Evolutionary conservation across 2,329 filamentous ascomycete species (phyloP).

Genomic region (Colletotrichum musae): DNA sequence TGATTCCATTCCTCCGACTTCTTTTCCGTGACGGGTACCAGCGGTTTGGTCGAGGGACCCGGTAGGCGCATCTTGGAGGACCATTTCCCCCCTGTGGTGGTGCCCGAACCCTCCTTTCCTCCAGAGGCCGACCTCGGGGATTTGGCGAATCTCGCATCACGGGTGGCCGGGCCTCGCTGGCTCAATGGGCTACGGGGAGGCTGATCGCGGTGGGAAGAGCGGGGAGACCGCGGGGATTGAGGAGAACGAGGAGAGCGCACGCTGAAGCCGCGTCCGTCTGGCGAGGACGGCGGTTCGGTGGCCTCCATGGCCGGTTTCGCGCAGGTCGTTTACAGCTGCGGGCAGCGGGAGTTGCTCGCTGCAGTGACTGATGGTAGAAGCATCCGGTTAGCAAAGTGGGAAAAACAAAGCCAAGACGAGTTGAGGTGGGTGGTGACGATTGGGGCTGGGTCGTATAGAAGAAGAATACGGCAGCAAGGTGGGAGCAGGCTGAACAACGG

Average conservation of each 20-base stretch:
- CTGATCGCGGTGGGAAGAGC: slow-evolving; percentile 30
- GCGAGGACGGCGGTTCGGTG: slow-evolving; percentile 42
- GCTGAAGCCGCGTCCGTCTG: slow-evolving; percentile 30
- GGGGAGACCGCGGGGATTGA: slow-evolving; percentile 17
- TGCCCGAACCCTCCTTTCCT: slow-evolving; percentile 41
- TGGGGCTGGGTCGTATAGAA: slow-evolving; percentile 18
- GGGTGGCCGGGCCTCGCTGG: slow-evolving; percentile 25
- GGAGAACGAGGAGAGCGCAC: slow-evolving; percentile 32
- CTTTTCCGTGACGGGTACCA: slow-evolving; percentile 64
- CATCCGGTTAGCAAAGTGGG: slow-evolving; percentile 38
- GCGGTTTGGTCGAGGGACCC: slow-evolving; percentile 51
- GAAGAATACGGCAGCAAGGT: slow-evolving; percentile 10
- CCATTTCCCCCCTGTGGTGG: slow-evolving; percentile 40
- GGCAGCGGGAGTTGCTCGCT: slow-evolving; percentile 42
- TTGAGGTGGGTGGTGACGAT: background rate
- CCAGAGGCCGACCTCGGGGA: slow-evolving; percentile 43
- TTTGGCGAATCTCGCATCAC: slow-evolving; percentile 40
- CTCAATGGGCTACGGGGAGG: slow-evolving; percentile 33
- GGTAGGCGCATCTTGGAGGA: slow-evolving; percentile 48
- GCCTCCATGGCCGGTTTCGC: slow-evolving; percentile 45
- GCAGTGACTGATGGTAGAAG: slow-evolving; percentile 36
- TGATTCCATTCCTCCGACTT: slow-evolving; percentile 57
- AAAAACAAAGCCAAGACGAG: slow-evolving; percentile 2
- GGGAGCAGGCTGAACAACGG: background rate
- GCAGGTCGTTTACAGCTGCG: slow-evolving; percentile 28